phyloP scores from a whole-genome alignment of 2,329 filamentous ascomycete genomes.

The Xylariaceae sp. region DNA sequence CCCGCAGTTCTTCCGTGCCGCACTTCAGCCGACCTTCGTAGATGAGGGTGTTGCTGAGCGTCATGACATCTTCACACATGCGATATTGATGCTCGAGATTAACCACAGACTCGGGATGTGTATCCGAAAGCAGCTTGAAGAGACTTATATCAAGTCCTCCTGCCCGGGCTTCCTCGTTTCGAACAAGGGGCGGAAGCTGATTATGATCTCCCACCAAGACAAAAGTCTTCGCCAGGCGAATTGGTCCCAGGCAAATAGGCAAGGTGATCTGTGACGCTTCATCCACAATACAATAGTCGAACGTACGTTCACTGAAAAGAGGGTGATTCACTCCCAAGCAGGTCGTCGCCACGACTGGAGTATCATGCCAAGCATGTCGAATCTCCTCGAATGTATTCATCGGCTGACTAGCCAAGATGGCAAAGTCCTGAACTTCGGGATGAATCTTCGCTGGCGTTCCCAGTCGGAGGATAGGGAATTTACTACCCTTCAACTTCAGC shows the following conservation, averaged over 20 bases:
- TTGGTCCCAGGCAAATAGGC: slow-evolving; percentile 88
- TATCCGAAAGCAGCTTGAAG: slow-evolving; percentile 88
- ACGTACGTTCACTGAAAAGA: slow-evolving; percentile 80
- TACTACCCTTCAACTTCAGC: slow-evolving; percentile 77
- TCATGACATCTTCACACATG: slow-evolving; percentile 97
- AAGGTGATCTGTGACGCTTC: slow-evolving; percentile 97
- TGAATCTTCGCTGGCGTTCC: slow-evolving; percentile 83
- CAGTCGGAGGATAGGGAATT: slow-evolving; percentile 75
- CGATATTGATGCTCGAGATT: slow-evolving; percentile 94
- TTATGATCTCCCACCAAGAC: slow-evolving; percentile 96
- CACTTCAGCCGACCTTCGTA: slow-evolving; percentile 89
- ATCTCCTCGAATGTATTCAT: slow-evolving; percentile 79
- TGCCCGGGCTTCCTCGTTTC: slow-evolving; percentile 79
- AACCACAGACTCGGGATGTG: slow-evolving; percentile 80
- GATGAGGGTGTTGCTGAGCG: slow-evolving; percentile 85
- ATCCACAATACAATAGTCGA: slow-evolving; percentile 98
- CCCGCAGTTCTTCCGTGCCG: slow-evolving; percentile 70
- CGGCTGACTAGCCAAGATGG: slow-evolving; percentile 66
- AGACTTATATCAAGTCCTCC: slow-evolving; percentile 88
- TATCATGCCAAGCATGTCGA: slow-evolving; percentile 74
- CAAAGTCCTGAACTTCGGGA: slow-evolving; percentile 80
- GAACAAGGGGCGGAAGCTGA: slow-evolving; percentile 88
- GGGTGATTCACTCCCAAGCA: slow-evolving; percentile 88
- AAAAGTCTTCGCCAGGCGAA: slow-evolving; percentile 87
- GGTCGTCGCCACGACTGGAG: slow-evolving; percentile 87